A percentile compares a stretch with the other conserved stretches of the same genome.
Evolutionary conservation across 2,329 filamentous ascomycete genomes (phyloP).

Genomic region (Microsporum canis): DNA sequence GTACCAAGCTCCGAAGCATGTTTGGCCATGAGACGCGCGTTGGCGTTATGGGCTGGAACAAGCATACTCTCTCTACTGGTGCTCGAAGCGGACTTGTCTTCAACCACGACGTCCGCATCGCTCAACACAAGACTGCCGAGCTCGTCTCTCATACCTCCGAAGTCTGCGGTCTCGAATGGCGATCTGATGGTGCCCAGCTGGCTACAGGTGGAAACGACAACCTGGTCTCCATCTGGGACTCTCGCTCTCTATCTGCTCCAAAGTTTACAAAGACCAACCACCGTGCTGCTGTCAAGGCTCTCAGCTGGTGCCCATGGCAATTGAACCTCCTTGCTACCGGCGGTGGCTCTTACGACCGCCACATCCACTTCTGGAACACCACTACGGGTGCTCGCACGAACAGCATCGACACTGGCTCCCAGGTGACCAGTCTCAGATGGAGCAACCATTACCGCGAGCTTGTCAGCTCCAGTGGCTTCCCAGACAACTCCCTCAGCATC

Average conservation of each 20-base stretch:
- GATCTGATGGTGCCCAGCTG: constrained; percentile 88
- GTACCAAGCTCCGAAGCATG: constrained; percentile 95
- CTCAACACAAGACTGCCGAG: constrained; percentile 95
- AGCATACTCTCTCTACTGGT: constrained; percentile 91
- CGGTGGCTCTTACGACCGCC: constrained; percentile 88
- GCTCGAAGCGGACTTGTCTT: constrained; percentile 88
- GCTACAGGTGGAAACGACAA: constrained; percentile 98
- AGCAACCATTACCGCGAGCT: constrained; percentile 96
- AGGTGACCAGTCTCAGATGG: constrained; percentile 94
- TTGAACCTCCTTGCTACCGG: constrained; percentile 93
- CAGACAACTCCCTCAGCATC: constrained; percentile 97
- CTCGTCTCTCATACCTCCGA: constrained; percentile 95
- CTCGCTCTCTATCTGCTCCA: constrained; percentile 78
- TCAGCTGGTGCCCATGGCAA: constrained; percentile 99
- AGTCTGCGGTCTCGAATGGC: constrained; percentile 96
- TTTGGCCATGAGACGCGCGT: constrained; percentile 93
- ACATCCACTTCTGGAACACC: constrained; percentile 99
- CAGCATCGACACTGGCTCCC: constrained; percentile 96
- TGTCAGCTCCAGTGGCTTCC: constrained; percentile 92
- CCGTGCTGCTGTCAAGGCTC: constrained; percentile 94
- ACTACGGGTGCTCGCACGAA: constrained; percentile 95
- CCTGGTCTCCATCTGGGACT: constrained; percentile 97
- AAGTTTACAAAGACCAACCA: constrained; percentile 99
- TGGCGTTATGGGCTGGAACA: constrained; percentile 98
- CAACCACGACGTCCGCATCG: constrained; percentile 97